Evolutionary conservation across 2,329 filamentous ascomycete species (phyloP), one percentile per base, ranked within the genome.

Genomic region (Ilyonectria sp.): DNA sequence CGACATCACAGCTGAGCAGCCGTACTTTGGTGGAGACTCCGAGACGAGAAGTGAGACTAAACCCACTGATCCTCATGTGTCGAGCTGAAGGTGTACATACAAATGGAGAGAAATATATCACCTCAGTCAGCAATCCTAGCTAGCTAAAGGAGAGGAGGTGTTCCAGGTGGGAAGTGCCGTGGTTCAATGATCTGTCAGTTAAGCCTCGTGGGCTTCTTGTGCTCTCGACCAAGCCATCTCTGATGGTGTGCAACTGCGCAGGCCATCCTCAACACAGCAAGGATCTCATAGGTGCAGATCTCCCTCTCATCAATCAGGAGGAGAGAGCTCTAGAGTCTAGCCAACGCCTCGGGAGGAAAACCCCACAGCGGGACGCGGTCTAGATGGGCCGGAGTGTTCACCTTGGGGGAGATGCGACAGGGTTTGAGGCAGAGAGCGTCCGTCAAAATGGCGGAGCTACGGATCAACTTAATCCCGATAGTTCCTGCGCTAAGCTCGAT

Each of bases 401-500:
- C 35, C 4, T 37, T 37, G 3, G 35, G 9, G 44, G 44, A 46
- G 44, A 44, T 19, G 23, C 26, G 15, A 31, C 26, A 9, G 47
- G 46, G 26, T 26, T 6, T 4, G 26, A 26, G 26, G 26, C 26
- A 33, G 31, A 33, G 9, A 33, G 31, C 8, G 31, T 33, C 31
- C 31, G 31, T 11, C 3, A 21, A 43, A n/a, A 43, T n/a, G 17
- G n/a, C 17, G 49, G 49, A 19, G 21, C 5, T 8, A n/a, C 69
- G 73, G 73, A 73, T 65, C 31, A 75, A 72, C 7, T 17, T 64
- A 47, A 63, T 9, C 33, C 73, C 73, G 71, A 15, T 0, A 0
- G 0, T 0, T 4, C 2, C 1, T 7, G n/a, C 65, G 64, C 73
- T 75, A 74, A 63, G 7, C 73, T 63, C 4, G 23, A 62, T 71